Base-by-base conservation (phyloP, 2,329 filamentous ascomycete species). In the Ophidiomyces ophidiicola region DNA sequence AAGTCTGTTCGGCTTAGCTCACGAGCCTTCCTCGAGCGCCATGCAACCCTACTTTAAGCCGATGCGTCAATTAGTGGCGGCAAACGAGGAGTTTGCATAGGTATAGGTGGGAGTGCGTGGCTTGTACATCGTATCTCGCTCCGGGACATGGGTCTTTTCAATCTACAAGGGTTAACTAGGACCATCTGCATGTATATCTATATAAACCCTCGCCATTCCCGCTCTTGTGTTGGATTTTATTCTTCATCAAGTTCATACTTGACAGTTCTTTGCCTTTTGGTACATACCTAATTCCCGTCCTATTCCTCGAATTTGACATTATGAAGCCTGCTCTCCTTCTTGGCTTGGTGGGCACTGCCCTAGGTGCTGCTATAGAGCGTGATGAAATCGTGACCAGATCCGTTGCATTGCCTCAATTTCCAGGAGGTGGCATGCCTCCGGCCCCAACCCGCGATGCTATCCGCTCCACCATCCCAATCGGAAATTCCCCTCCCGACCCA, bases 401-500 rank as follows among this genome's bases (percentile, higher is more conserved):
- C n/a, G 38, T 45, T 11, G 24, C 30, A 3, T 32, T 45, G 26
- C 44, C 44, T 12, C 21, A 30, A 17, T 45, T 45, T 41, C 44
- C 44, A 12, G 41, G 44, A 7, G 30, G 37, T 24, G 14, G 8
- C n/a, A 7, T n/a, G 6, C 25, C 25, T 6, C 23, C 38, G 6
- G 8, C 17, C 30, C 43, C 43, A 45, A 45, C 43, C 35, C 34
- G 39, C 6, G 30, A 30, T 10, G 31, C 28, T 17, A 36, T 42
- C 14, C 30, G 44, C 14, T 36, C 40, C 26, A 30, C 20, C 18
- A 33, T 39, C 21, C 31, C 35, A 20, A 23, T 35, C 8, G 32
- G 20, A 5, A 32, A 32, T 44, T 39, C 35, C 31, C 46, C 35
- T 6, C 56, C 56, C 39, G 48, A 59, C 36, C 53, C 55, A 46